These are phyloP conservation scores for Euclidium syriacum DNA, from an alignment of 345 rosid species.

Conservation along the genomic window DNA sequence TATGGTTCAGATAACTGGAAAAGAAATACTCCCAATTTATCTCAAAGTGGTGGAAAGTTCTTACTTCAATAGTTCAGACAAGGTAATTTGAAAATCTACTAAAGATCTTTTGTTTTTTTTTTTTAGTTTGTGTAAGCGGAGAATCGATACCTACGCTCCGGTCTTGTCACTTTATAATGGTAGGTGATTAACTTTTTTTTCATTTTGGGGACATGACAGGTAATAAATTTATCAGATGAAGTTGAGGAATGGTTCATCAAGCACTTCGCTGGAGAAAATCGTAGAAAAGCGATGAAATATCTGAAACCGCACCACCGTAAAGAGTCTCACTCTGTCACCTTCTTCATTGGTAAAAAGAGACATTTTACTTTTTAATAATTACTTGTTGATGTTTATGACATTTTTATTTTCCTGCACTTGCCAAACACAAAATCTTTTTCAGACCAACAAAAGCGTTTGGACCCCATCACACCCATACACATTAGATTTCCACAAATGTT, in stretches of 20 bases:
- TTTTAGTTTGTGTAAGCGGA: conserved; percentile 25
- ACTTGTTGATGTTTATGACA: conserved; percentile 18
- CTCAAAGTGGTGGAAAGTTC: conserved; percentile 93
- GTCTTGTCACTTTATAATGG: conserved; percentile 6
- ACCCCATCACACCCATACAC: conserved; percentile 31
- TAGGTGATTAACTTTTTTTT: neutral
- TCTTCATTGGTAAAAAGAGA: conserved; percentile 93
- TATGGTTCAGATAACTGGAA: conserved; percentile 63
- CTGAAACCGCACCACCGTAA: conserved; percentile 74
- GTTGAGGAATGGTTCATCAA: conserved; percentile 80
- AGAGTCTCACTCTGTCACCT: conserved; percentile 85
- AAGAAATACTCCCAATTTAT: conserved; percentile 84
- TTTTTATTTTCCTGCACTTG: conserved; percentile 18
- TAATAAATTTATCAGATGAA: conserved; percentile 69
- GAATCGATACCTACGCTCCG: conserved; percentile 18
- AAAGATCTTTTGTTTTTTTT: neutral
- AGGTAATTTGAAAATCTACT: conserved; percentile 43
- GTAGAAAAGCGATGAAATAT: conserved; percentile 85
- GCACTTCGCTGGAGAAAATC: conserved; percentile 79
- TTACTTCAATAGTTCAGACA: conserved; percentile 88
- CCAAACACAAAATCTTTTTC: conserved; percentile 3
- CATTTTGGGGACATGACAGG: conserved; percentile 55
- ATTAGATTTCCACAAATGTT: conserved; percentile 33
- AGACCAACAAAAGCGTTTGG: conserved; percentile 19
- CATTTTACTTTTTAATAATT: neutral